phyloP scores from a whole-genome alignment of 208 protist genomes.

The Leishmania braziliensis region DNA sequence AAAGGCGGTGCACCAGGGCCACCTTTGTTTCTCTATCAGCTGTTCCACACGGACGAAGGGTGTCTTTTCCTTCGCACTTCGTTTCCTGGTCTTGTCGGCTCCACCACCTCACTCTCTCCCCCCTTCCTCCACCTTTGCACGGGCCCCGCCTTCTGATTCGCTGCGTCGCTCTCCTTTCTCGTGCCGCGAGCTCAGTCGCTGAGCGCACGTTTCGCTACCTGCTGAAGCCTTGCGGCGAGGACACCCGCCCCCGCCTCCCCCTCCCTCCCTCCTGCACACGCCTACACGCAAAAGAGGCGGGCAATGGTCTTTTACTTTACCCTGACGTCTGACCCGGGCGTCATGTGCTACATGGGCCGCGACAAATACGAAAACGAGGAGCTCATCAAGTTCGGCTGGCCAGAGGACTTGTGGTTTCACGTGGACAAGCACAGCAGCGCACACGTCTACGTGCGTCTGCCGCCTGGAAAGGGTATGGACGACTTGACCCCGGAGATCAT shows the following conservation, averaged over 20 bases:
- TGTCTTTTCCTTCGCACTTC: not conserved
- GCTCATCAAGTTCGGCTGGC: conserved; percentile 96
- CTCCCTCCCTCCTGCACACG: not conserved
- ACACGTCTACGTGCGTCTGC: conserved; percentile 97
- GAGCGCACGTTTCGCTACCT: not conserved
- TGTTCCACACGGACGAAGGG: not conserved
- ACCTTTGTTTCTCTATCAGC: conserved; percentile 3
- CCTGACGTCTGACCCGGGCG: conserved; percentile 82
- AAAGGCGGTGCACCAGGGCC: not conserved
- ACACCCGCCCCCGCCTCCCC: not conserved
- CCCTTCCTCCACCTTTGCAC: not conserved
- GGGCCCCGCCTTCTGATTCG: not conserved
- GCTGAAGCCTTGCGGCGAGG: not conserved
- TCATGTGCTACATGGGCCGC: conserved; percentile 97
- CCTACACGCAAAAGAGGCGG: not conserved
- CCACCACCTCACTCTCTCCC: not conserved
- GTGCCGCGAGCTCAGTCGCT: not conserved
- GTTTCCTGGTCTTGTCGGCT: not conserved
- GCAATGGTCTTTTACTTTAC: conserved; percentile 95
- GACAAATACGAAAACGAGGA: conserved; percentile 99
- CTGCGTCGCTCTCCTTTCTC: not conserved
- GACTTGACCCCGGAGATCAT: conserved; percentile 93
- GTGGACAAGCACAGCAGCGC: conserved; percentile 97
- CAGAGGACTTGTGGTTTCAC: conserved; percentile 99
- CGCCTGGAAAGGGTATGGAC: conserved; percentile 90